Evolutionary conservation across 2,329 filamentous ascomycete genomes (phyloP).

Genomic region (Phaeosphaeria sp.): DNA sequence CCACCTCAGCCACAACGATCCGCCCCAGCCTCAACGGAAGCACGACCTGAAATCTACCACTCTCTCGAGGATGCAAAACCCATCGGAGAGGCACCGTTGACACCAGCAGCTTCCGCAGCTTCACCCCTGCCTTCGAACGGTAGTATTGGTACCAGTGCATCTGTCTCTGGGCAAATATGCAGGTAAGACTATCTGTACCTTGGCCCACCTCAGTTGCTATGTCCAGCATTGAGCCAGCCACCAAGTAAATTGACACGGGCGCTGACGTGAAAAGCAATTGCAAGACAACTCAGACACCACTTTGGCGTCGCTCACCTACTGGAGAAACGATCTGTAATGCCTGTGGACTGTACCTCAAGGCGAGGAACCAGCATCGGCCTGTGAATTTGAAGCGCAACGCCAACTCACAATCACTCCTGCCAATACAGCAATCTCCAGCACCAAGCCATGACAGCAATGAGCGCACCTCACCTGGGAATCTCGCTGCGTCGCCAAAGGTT

Average conservation of each 20-base stretch:
- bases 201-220: background rate
- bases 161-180: slow-evolving; percentile 71
- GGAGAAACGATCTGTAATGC: slow-evolving; percentile 98
- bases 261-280: slow-evolving; percentile 74
- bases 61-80: slow-evolving; percentile 49
- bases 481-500: slow-evolving; percentile 49
- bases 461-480: slow-evolving; percentile 49
- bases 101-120: slow-evolving; percentile 29
- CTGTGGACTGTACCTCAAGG: slow-evolving; percentile 93
- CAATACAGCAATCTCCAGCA: slow-evolving; percentile 50
- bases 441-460: slow-evolving; percentile 46
- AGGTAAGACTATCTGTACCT: slow-evolving; percentile 60
- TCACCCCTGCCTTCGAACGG: slow-evolving; percentile 22
- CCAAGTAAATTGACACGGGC: slow-evolving; percentile 8
- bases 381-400: slow-evolving; percentile 86
- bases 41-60: slow-evolving; percentile 46
- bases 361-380: slow-evolving; percentile 87
- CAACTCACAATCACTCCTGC: slow-evolving; percentile 38
- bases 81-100: slow-evolving; percentile 31
- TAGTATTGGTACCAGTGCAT: slow-evolving; percentile 35
- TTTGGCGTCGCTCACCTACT: slow-evolving; percentile 92
- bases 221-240: slow-evolving; percentile 4
- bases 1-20: slow-evolving; percentile 26
- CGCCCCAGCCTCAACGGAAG: slow-evolving; percentile 24
- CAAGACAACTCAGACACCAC: slow-evolving; percentile 87